Conservation (phyloP, 805 yeast species). For the Cyberlindnera mycetangii region DNA sequence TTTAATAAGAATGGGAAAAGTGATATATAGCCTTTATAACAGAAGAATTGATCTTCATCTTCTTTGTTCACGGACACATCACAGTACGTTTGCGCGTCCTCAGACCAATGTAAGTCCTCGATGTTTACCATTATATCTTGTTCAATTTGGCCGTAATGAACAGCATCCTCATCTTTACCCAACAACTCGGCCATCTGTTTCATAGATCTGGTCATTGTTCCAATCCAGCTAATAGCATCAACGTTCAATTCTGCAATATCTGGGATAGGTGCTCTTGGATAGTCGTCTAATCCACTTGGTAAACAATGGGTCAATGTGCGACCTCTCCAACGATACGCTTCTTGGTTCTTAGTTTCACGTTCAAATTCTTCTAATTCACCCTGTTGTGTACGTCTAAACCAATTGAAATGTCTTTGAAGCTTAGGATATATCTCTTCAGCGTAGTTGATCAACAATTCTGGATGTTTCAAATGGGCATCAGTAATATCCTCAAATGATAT, state of each 20-base stretch:
- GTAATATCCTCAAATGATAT: slow-evolving; percentile 36
- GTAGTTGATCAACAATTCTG: slow-evolving; percentile 56
- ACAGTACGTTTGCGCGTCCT: slow-evolving; percentile 64
- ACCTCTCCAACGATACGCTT: slow-evolving; percentile 92
- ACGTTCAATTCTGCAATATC: slow-evolving; percentile 89
- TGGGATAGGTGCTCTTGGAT: slow-evolving; percentile 79
- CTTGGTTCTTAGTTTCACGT: slow-evolving; percentile 57
- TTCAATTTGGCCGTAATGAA: slow-evolving; percentile 51
- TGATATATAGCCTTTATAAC: slow-evolving; percentile 87
- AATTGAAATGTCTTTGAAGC: slow-evolving; percentile 70
- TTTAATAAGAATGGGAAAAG: slow-evolving; percentile 80
- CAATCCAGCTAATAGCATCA: slow-evolving; percentile 90
- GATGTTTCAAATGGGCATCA: slow-evolving; percentile 51
- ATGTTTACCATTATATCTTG: slow-evolving; percentile 58
- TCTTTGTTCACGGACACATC: slow-evolving; percentile 76
- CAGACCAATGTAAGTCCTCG: slow-evolving; percentile 79
- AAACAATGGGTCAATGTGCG: slow-evolving; percentile 80
- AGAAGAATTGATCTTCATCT: slow-evolving; percentile 69
- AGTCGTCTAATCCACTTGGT: slow-evolving; percentile 94
- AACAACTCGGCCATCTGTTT: slow-evolving; percentile 64
- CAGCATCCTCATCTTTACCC: slow-evolving; percentile 55
- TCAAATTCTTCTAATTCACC: slow-evolving; percentile 76
- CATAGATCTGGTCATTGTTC: slow-evolving; percentile 85
- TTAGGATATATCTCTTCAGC: slow-evolving; percentile 71
- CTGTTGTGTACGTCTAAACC: slow-evolving; percentile 79